phyloP scores from a whole-genome alignment of 2,329 filamentous ascomycete species.

The Metarhizium robertsii region DNA sequence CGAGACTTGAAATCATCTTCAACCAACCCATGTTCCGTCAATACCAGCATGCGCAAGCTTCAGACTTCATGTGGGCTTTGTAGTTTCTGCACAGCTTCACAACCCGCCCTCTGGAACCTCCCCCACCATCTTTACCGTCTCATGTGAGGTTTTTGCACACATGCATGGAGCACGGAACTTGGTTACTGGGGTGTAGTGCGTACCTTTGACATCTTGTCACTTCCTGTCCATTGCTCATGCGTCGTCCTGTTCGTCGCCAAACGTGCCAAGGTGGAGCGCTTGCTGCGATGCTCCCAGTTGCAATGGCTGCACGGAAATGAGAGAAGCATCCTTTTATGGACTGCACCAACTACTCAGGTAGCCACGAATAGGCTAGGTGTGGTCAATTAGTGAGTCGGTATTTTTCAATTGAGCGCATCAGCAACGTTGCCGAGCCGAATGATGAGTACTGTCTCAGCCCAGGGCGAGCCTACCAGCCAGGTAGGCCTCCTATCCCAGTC shows the following conservation, averaged over 20 bases:
- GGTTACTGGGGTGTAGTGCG: no score
- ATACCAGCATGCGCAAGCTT: no score
- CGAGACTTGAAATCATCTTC: no score
- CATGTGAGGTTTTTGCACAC: no score
- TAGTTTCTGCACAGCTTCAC: no score
- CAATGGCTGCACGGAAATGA: background rate
- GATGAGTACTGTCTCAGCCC: background rate
- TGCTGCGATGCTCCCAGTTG: background rate
- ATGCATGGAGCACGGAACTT: no score
- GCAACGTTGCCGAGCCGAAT: slow-evolving; percentile 7
- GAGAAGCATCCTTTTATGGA: background rate
- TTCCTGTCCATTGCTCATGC: background rate
- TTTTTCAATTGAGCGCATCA: background rate
- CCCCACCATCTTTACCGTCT: no score
- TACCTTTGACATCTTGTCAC: no score
- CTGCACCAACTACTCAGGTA: background rate
- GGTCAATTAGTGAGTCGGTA: background rate
- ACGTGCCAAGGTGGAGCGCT: background rate
- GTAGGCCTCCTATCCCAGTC: background rate
- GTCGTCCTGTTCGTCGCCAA: background rate
- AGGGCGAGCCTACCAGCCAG: background rate
- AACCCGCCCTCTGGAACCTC: no score
- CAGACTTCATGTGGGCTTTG: no score
- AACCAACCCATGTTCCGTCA: no score
- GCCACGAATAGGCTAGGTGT: background rate